Base-by-base conservation (phyloP, 306 rosid genomes). In the Cicer yamashitae region DNA sequence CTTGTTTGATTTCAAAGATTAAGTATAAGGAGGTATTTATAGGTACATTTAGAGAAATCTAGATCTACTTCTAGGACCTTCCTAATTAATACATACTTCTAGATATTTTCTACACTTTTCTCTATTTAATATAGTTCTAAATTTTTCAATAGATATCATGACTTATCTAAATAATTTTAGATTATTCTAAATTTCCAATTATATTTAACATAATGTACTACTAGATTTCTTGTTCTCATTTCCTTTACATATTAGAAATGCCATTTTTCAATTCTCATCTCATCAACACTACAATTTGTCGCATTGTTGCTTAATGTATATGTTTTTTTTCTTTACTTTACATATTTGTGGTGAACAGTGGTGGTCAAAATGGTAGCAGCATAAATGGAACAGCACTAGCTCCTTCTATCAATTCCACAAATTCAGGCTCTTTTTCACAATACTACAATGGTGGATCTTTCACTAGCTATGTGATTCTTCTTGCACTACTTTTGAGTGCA, bases 401-500 rank as follows among this genome's bases (percentile, higher is more conserved):
- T 11, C 96, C 99, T 71, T 85, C 99, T 7, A 69, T 88, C 37
- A 91, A 89, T 79, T 87, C 96, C 13, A 81, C 93, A 2, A 15
- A 18, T 67, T 86, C 96, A 25, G 92, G 87, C 25, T 76, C 90
- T 82, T 67, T 44, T 17, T 73, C 93, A 15, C 85, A 50, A 41
- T 73, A 70, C 72, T 44, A 82, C 77, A 76, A 30, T 38, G 84
- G 79, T 40, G 81, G 86, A 81, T 81, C 73, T 63, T 85, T 86
- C 76, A 76, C 82, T 56, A 82, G 81, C 82, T 82, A 75, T 76
- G 57, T 88, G 70, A 85, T 87, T 43, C 60, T 88, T 70, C 60
- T 88, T 70, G 41, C 82, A 73, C 81, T 89, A 80, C 67, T 87
- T 62, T 46, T 88, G 41, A 82, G 79, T 85, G 84, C 82, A 75